These are phyloP conservation scores for Phialophora tarda DNA, from an alignment of 2,329 filamentous ascomycete genomes.

Conservation along the genomic window DNA sequence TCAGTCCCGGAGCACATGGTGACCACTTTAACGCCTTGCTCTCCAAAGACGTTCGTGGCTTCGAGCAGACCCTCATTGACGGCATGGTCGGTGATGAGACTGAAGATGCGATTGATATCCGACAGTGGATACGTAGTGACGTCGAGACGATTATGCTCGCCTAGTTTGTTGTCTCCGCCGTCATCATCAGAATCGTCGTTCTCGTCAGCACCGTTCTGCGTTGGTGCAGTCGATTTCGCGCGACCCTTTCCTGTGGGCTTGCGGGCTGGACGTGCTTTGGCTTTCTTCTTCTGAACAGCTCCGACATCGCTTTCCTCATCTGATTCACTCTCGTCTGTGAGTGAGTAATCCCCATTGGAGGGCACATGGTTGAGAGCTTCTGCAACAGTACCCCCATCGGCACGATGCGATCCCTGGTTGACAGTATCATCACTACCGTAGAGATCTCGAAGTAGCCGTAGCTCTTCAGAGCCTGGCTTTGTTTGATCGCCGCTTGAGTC, in stretches of 20 bases:
- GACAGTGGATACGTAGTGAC: slow-evolving; percentile 50
- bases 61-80: slow-evolving; percentile 44
- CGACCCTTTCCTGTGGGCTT: background rate
- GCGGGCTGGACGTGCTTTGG: background rate
- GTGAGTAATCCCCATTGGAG: background rate
- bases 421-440: background rate
- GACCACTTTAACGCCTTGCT: slow-evolving; percentile 59
- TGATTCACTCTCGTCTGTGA: background rate
- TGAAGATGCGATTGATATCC: slow-evolving; percentile 57
- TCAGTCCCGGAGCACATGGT: slow-evolving; percentile 84
- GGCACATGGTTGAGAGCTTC: background rate
- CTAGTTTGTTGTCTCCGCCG: background rate
- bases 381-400: background rate
- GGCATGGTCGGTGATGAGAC: slow-evolving; percentile 49
- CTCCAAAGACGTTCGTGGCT: slow-evolving; percentile 45
- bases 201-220: background rate
- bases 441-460: background rate
- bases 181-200: slow-evolving; percentile 7
- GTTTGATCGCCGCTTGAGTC: background rate
- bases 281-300: background rate
- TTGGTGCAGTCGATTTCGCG: background rate
- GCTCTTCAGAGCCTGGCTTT: slow-evolving; percentile 8
- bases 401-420: background rate
- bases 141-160: slow-evolving; percentile 25
- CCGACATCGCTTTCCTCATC: background rate